A percentile compares a stretch with the other conserved stretches of the same genome.
Conservation (phyloP, 1,284 basidiomycete species). For the Fomes fomentarius region DNA sequence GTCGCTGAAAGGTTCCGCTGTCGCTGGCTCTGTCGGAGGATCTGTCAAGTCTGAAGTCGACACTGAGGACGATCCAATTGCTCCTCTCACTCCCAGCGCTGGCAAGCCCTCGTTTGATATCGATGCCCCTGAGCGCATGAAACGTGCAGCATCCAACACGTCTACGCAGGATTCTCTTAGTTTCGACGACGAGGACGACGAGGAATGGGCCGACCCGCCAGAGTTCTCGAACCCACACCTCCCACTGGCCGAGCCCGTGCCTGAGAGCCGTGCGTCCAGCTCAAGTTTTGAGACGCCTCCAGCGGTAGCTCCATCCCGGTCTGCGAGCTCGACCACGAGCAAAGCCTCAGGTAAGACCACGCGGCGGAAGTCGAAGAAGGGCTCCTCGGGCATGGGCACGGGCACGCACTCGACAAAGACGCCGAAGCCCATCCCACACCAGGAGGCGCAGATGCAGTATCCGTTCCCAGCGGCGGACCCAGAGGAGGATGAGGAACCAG, state of each 20-base stretch:
- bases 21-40: constrained; percentile 28
- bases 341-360: constrained; percentile 26
- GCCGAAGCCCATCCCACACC: constrained; percentile 21
- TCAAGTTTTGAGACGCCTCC: constrained; percentile 16
- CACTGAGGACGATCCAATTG: constrained; percentile 69
- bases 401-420: constrained; percentile 14
- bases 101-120: constrained; percentile 47
- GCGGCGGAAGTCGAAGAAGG: constrained; percentile 32
- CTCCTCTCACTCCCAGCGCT: constrained; percentile 66
- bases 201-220: constrained; percentile 66
- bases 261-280: constrained; percentile 2
- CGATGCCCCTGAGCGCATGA: constrained; percentile 22
- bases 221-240: constrained; percentile 40
- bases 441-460: constrained; percentile 43
- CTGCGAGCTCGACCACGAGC: constrained; percentile 32
- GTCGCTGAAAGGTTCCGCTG: constrained; percentile 24
- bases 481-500: constrained; percentile 36
- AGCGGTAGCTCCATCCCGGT: constrained; percentile 23
- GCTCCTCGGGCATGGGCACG: constrained; percentile 13
- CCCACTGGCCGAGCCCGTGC: constrained; percentile 25
- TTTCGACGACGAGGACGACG: constrained; percentile 55
- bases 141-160: constrained; percentile 18
- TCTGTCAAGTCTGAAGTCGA: constrained; percentile 51
- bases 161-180: constrained; percentile 23
- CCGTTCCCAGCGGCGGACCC: constrained; percentile 61